Base-by-base conservation (phyloP, 805 yeast species). In the Metschnikowia matae region DNA sequence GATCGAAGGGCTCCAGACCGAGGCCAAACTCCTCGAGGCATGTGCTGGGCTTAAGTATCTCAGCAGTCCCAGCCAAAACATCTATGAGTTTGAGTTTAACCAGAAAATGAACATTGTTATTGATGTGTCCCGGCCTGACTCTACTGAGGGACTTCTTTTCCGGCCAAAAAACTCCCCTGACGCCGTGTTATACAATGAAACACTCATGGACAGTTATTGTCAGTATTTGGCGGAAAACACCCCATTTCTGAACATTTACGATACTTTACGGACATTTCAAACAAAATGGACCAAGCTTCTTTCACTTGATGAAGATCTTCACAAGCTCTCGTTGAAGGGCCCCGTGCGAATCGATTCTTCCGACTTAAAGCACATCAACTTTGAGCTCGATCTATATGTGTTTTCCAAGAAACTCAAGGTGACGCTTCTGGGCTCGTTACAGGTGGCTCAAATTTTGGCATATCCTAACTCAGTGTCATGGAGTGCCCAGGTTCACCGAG, bases 261-360 rank as follows among this genome's bases (percentile, higher is more conserved):
- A 52, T 8, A 51, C 51, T 23, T 40, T 58, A 20, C 31, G 34
- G 14, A 17, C 15, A 13, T 46, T 52, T 18, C 38, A 55, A 15
- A 18, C 39, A 3, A 43, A 49, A 11, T 55, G 59, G 56, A 26
- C 46, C 40, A 49, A 48, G 26, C 50, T 64, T 10, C 50, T 49
- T 37, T 36, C 43, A 20, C 53, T 66, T 8, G 77, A 72, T 50
- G 35, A 44, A 8, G 72, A 69, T 40, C 56, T 73, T 18, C 64
- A 60, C 56, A 62, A 59, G 45, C 53, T 70, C 2, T 58, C 68
- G 1, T 47, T 69, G 31, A 58, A 58, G 50, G 67, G 56, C 44
- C 76, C 75, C 0, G 41, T 68, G 14, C 44, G 48, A 15, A 44
- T 58, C 32, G 42, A 31, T 29, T 17, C 42, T 5, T 36, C 17